A percentile compares a stretch with the other conserved stretches of the same genome.
phyloP scores from a whole-genome alignment of 2,329 filamentous ascomycete genomes.

The Dactylellina sp. region DNA sequence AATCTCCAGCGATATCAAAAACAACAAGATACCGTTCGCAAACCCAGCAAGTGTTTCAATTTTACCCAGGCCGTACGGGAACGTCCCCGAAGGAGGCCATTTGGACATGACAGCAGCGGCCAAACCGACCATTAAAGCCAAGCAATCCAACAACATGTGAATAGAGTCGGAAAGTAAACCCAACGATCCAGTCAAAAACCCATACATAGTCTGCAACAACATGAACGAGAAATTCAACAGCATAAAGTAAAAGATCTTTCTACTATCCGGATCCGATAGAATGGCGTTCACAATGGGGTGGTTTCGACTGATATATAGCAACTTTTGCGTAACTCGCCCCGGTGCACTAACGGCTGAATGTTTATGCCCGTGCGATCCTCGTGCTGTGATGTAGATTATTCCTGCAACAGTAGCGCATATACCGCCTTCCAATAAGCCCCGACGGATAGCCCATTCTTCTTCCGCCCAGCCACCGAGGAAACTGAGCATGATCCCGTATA shows the following conservation, averaged over 20 bases:
- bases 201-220: conserved; percentile 92
- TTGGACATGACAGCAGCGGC: conserved; percentile 95
- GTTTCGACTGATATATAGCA: conserved; percentile 76
- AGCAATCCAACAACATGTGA: conserved; percentile 99
- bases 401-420: conserved; percentile 31
- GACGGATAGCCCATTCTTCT: conserved; percentile 34
- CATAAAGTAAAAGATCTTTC: conserved; percentile 98
- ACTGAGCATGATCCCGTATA: conserved; percentile 24
- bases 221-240: conserved; percentile 96
- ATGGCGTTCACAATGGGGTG: conserved; percentile 87
- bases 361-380: neutral
- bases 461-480: conserved; percentile 47
- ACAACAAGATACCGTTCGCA: conserved; percentile 92
- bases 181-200: conserved; percentile 90
- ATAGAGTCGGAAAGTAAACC: conserved; percentile 97
- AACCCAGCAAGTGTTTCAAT: conserved; percentile 96
- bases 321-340: conserved; percentile 73
- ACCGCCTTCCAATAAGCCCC: conserved; percentile 36
- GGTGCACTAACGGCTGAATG: conserved; percentile 12
- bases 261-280: conserved; percentile 88
- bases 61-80: conserved; percentile 96
- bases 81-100: conserved; percentile 88
- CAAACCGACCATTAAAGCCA: conserved; percentile 88
- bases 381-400: conserved; percentile 16
- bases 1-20: conserved; percentile 96